phyloP scores from a whole-genome alignment of 2,329 filamentous ascomycete species.

The Chaetoscypha palmicola region DNA sequence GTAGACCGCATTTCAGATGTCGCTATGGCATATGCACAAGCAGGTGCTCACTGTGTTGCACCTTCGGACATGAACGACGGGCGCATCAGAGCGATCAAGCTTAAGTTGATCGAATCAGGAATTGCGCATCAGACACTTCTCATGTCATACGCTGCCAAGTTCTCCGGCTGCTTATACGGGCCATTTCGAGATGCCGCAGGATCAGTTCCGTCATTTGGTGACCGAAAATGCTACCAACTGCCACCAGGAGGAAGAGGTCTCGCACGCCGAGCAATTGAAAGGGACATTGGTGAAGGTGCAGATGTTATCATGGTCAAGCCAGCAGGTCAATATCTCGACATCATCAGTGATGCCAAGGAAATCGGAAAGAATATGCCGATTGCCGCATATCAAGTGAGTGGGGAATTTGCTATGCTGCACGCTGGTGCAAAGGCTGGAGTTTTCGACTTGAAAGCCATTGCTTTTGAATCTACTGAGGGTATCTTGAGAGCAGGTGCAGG shows the following conservation, averaged over 20 bases:
- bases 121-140: constrained; percentile 85
- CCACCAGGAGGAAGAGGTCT: constrained; percentile 88
- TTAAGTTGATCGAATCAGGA: constrained; percentile 92
- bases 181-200: constrained; percentile 96
- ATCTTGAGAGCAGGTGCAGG: constrained; percentile 89
- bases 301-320: constrained; percentile 99
- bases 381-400: constrained; percentile 93
- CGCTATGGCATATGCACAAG: constrained; percentile 94
- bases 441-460: constrained; percentile 91
- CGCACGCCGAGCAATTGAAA: constrained; percentile 78
- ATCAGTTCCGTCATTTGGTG: constrained; percentile 83
- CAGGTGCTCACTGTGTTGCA: constrained; percentile 92
- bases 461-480: constrained; percentile 87
- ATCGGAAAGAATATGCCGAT: constrained; percentile 86
- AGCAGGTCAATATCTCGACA: constrained; percentile 90
- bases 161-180: constrained; percentile 91
- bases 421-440: constrained; percentile 93
- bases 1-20: constrained; percentile 94
- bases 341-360: constrained; percentile 95
- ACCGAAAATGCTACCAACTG: constrained; percentile 94
- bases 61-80: constrained; percentile 99
- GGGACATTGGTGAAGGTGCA: constrained; percentile 88
- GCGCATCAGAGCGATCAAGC: constrained; percentile 92
- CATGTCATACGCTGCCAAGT: constrained; percentile 98
- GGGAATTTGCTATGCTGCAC: constrained; percentile 97